phyloP scores from a whole-genome alignment of 352 stramenopile genomes.

The Phytophthora ramorum region DNA sequence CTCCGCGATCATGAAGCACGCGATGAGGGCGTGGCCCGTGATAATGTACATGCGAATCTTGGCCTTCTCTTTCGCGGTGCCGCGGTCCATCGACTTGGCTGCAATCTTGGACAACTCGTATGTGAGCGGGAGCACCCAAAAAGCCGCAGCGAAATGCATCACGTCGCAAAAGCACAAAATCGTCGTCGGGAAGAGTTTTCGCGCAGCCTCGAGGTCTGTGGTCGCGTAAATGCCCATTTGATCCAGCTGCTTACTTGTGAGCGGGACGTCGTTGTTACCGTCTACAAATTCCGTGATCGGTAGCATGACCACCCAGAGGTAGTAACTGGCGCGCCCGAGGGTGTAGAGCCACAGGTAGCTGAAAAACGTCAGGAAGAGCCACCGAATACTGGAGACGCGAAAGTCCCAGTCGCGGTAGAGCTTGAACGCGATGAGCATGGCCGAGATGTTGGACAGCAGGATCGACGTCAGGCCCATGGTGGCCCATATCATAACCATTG shows the following conservation, averaged over 20 bases:
- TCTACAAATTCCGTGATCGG: conserved; percentile 42
- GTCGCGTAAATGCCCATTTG: conserved; percentile 57
- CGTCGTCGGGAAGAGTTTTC: conserved; percentile 34
- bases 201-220: conserved; percentile 36
- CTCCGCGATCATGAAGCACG: conserved; percentile 36
- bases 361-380: conserved; percentile 69
- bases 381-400: conserved; percentile 59
- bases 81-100: conserved; percentile 69
- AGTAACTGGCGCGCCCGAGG: conserved; percentile 39
- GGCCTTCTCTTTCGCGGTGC: conserved; percentile 42
- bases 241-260: conserved; percentile 50
- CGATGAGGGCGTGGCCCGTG: conserved; percentile 38
- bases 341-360: conserved; percentile 56
- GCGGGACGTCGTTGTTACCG: conserved; percentile 36
- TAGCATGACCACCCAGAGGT: conserved; percentile 51
- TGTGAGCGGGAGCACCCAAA: conserved; percentile 59
- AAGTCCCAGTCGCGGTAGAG: conserved; percentile 57
- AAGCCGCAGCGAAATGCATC: conserved; percentile 53
- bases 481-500: conserved; percentile 45
- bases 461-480: conserved; percentile 38
- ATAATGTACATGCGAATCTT: conserved; percentile 52
- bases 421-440: conserved; percentile 49
- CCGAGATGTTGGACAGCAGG: conserved; percentile 42
- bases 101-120: conserved; percentile 72
- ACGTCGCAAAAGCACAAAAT: conserved; percentile 58